Conservation (phyloP, 2,329 filamentous ascomycete genomes). For the Trichoderma brevicompactum region DNA sequence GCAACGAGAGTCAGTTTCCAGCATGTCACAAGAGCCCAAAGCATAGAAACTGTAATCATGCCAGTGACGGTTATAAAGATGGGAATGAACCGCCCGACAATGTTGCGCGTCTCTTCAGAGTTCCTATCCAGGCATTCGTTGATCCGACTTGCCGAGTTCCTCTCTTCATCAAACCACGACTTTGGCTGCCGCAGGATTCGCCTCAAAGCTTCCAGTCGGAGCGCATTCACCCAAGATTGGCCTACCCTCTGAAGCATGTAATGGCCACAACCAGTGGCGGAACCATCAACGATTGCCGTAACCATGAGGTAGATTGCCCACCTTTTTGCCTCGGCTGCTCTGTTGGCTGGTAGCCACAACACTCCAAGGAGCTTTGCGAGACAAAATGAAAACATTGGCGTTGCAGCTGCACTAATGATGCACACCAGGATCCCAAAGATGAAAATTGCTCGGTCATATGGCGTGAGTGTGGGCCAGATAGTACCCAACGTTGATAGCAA, state of each 20-base stretch:
- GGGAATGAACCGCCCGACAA: constrained; percentile 78
- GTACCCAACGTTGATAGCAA: constrained; percentile 50
- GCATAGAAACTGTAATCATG: constrained; percentile 70
- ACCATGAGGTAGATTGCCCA: constrained; percentile 74
- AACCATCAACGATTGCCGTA: constrained; percentile 68
- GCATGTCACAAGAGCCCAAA: constrained; percentile 74
- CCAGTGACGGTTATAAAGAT: constrained; percentile 67
- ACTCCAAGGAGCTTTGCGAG: constrained; percentile 73
- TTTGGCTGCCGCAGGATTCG: constrained; percentile 76
- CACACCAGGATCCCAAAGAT: constrained; percentile 64
- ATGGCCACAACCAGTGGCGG: constrained; percentile 67
- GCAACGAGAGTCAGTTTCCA: constrained; percentile 84
- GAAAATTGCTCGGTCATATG: constrained; percentile 57
- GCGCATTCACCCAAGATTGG: constrained; percentile 75
- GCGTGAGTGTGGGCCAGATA: constrained; percentile 68
- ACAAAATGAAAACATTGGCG: constrained; percentile 75
- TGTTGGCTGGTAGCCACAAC: constrained; percentile 62
- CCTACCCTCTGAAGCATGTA: constrained; percentile 73
- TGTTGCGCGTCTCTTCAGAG: constrained; percentile 83
- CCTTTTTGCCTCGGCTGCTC: constrained; percentile 55
- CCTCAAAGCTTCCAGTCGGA: constrained; percentile 70
- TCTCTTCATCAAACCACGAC: constrained; percentile 74
- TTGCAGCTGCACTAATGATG: constrained; percentile 66
- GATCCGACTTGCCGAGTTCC: constrained; percentile 66
- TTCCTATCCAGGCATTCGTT: constrained; percentile 77